Evolutionary conservation across 2,329 filamentous ascomycete species (phyloP).

Genomic region (Botrytis deweyae): DNA sequence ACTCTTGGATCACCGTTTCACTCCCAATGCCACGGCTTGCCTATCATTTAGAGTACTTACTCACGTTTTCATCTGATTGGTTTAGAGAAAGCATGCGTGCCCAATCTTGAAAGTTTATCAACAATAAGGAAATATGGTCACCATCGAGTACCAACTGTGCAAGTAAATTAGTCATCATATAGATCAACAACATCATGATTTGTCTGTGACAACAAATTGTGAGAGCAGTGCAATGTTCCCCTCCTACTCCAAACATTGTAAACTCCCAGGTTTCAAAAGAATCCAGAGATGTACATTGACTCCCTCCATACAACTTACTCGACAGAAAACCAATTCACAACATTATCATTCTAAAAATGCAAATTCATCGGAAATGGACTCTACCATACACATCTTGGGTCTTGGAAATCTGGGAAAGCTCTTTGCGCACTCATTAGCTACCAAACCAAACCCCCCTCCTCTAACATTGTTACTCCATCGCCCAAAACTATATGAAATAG

Average conservation of each 20-base stretch:
- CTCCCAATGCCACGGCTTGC: neutral
- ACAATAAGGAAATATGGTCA: neutral
- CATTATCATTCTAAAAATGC: neutral
- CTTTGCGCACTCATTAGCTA: constrained; percentile 69
- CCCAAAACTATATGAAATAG: constrained; percentile 49
- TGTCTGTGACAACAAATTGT: neutral
- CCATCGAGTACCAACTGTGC: neutral
- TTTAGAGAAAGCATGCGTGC: neutral
- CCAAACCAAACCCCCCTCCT: constrained; percentile 57
- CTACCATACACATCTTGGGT: constrained; percentile 71
- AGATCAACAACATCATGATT: neutral
- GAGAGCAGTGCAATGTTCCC: neutral
- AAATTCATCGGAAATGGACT: neutral
- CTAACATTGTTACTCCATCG: constrained; percentile 78
- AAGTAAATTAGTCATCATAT: neutral
- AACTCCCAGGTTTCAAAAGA: neutral
- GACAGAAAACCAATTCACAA: neutral
- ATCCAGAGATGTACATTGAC: neutral
- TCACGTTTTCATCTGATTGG: neutral
- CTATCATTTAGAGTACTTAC: neutral
- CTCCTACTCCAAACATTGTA: neutral
- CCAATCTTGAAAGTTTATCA: neutral
- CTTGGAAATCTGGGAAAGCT: constrained; percentile 79
- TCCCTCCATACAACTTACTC: neutral
- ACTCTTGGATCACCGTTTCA: neutral